Evolutionary conservation across 768 basidiomycete species (phyloP), one percentile per base, ranked within the genome.

Genomic region (Tulasnella calospora): DNA sequence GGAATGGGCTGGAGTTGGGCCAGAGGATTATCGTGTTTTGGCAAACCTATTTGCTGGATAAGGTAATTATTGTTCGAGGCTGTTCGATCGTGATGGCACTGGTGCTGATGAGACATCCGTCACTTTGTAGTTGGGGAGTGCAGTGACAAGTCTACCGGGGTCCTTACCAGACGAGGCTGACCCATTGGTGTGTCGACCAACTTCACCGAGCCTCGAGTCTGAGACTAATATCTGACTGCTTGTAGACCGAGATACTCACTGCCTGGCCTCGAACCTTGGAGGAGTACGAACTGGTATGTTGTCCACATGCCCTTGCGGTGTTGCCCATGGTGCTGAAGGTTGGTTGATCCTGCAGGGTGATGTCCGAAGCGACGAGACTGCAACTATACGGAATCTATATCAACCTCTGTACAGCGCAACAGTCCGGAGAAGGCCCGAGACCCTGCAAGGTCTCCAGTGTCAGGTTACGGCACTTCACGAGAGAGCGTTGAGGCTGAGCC

Each of bases 221-320:
- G 44, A 5, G 3, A 74, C 73, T 35, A 46, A n/a, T 51, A 3
- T 71, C 8, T 6, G 8, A 33, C 38, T 70, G 73, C 1, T 70
- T 27, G 9, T 71, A 77, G 76, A 77, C 76, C 12, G 76, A 77
- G 27, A 77, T 77, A 36, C 76, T 70, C 41, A 80, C 79, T 30
- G 79, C 73, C 33, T 80, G 79, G 79, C 79, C 79, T 19, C 38
- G 79, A 74, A 79, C 79, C n/a, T 38, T 80, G n/a, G 79, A 80
- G 17, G 79, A 80, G 38, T 80, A 80, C 40, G 46, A 79, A 36
- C 55, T 27, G 55, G 79, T 80, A 69, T 7, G 76, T 71, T 71
- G 38, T 38, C 38, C 36, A 23, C 21, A 27, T 40, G 44, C n/a
- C n/a, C n/a, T n/a, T n/a, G n/a, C n/a, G n/a, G 33, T 15, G 40